Evolutionary conservation across 2,329 filamentous ascomycete species (phyloP), one percentile per base, ranked within the genome.

Genomic region (Alternaria incomplexa): DNA sequence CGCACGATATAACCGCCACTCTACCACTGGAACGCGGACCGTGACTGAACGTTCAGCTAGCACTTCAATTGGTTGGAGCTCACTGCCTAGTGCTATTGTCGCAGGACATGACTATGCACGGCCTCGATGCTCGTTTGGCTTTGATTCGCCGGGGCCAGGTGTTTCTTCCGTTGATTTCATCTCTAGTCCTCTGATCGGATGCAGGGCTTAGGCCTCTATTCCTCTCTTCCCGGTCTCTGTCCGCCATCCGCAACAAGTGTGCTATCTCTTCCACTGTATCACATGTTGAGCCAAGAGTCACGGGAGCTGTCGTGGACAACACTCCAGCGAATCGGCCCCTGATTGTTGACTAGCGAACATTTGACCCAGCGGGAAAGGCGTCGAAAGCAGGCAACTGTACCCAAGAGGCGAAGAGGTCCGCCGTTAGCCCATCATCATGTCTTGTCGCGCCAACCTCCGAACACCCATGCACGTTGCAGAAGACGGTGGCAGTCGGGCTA

Each of bases 331-430:
- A 73, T 76, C 65, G 72, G 53, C 62, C 44, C 52, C 47, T 40
- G 51, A 30, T 28, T 30, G 52, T 55, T 40, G 57, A 55, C 47
- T 48, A 57, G 56, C 52, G 64, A 63, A 45, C 55, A 51, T 23
- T 40, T 56, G 25, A 56, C 56, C 52, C 62, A 61, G 56, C 58
- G 62, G 67, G 69, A 67, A 60, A 76, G 67, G 68, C 70, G 65
- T 71, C 53, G 47, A 61, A 57, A 65, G 62, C 65, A 79, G 77
- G 74, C 77, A 79, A 72, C 74, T 68, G 58, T 32, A 47, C 23
- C 53, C 65, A 70, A 58, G 36, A 46, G 52, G 47, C 45, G 44
- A 47, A 22, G 56, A 55, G 48, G 8, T 50, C 40, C 44, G 13
- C 58, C 30, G 45, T 57, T 63, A 58, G 59, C 46, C 53, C 45